Evolutionary conservation across 805 yeast species (phyloP).

Genomic region (Wickerhamomyces xylosicus): DNA sequence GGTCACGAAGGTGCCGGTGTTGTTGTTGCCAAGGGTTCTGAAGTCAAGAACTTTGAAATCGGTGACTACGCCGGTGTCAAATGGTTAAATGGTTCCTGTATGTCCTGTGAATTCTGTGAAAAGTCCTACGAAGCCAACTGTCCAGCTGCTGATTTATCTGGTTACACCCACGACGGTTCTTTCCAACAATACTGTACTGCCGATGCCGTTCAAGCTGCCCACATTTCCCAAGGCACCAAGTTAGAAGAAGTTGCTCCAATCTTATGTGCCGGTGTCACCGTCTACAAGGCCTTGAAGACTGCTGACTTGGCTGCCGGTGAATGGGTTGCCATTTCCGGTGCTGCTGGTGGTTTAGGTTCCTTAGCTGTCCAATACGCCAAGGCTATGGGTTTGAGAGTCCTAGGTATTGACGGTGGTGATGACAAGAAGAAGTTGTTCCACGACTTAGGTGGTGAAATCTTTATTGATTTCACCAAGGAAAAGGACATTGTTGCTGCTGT

Average conservation of each 20-base stretch:
- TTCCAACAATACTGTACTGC: constrained; percentile 88
- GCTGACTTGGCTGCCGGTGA: constrained; percentile 59
- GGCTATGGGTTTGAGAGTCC: constrained; percentile 62
- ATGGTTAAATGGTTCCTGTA: constrained; percentile 57
- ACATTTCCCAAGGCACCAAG: too few species aligned
- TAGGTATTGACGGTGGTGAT: constrained; percentile 59
- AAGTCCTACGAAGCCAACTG: constrained; percentile 43
- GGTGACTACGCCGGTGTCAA: constrained; percentile 57
- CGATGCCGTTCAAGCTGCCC: too few species aligned
- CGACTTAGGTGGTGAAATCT: constrained; percentile 54
- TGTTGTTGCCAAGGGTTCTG: constrained; percentile 48
- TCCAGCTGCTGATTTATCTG: constrained; percentile 66
- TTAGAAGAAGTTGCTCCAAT: too few species aligned
- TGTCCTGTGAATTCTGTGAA: constrained; percentile 49
- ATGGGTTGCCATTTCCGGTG: constrained; percentile 67
- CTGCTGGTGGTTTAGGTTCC: constrained; percentile 69
- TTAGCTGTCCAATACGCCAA: constrained; percentile 62
- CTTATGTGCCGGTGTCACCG: too few species aligned
- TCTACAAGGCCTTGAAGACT: too few species aligned
- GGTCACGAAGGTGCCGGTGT: constrained; percentile 66
- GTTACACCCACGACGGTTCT: constrained; percentile 83
- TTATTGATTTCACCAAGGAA: constrained; percentile 41
- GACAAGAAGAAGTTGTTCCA: constrained; percentile 40
- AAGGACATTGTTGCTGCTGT: constrained; percentile 40
- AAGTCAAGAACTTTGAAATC: constrained; percentile 43